A percentile compares a stretch with the other conserved stretches of the same genome.
Evolutionary conservation across 345 rosid genomes (phyloP).

Genomic region (Laguncularia racemosa): DNA sequence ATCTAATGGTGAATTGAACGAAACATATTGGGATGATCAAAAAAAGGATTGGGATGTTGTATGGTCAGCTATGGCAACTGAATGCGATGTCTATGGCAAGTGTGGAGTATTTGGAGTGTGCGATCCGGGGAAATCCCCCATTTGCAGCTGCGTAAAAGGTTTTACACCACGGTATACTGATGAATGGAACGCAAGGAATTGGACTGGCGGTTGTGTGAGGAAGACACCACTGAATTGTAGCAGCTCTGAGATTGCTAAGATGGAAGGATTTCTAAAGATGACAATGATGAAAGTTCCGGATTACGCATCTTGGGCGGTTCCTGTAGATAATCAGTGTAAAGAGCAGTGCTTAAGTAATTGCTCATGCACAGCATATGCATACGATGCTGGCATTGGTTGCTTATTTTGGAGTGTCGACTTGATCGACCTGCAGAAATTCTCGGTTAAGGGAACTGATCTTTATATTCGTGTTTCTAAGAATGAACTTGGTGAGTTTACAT

Average conservation of each 20-base stretch:
- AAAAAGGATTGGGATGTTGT: neutral
- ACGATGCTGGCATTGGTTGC: constrained; percentile 18
- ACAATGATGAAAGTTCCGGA: constrained; percentile 11
- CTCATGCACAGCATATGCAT: constrained; percentile 19
- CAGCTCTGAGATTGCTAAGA: neutral
- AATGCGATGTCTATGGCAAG: constrained; percentile 36
- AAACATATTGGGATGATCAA: neutral
- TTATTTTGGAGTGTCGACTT: constrained; percentile 14
- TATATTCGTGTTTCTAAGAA: constrained; percentile 8
- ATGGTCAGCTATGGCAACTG: neutral
- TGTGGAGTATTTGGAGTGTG: constrained; percentile 43
- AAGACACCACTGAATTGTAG: constrained; percentile 13
- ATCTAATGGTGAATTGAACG: constrained; percentile 2
- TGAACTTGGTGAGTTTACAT: constrained; percentile 12
- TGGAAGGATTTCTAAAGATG: neutral
- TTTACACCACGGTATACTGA: constrained; percentile 7
- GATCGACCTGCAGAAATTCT: constrained; percentile 7
- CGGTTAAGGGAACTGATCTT: constrained; percentile 8
- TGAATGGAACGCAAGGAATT: constrained; percentile 23
- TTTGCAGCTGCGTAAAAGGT: constrained; percentile 20
- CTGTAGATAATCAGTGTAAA: constrained; percentile 10
- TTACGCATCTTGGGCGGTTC: constrained; percentile 7
- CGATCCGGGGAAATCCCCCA: constrained; percentile 7
- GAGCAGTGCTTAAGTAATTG: constrained; percentile 23
- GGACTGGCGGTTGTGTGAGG: constrained; percentile 24